Conservation (phyloP, 352 stramenopile species). For the Phytophthora sansomeana region DNA sequence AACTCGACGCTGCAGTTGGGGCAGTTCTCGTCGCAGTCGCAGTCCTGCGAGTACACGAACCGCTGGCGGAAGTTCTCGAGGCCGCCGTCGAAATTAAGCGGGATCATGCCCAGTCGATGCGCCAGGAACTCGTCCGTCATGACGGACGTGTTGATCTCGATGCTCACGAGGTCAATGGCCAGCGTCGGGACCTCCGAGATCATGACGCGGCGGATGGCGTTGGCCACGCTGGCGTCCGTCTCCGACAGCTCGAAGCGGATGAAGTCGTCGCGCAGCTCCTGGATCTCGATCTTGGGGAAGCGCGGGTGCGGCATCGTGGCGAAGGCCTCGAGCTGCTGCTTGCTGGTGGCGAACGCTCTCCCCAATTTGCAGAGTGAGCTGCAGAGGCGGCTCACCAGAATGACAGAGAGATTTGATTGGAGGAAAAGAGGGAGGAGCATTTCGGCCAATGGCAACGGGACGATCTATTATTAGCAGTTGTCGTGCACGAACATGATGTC, state of each 20-base stretch:
- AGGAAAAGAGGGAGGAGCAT: conserved; percentile 3
- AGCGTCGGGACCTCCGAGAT: conserved; percentile 98
- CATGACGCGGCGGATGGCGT: conserved; percentile 98
- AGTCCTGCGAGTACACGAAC: conserved; percentile 91
- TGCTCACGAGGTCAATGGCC: conserved; percentile 98
- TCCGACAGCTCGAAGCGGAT: conserved; percentile 98
- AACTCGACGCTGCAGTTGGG: conserved; percentile 97
- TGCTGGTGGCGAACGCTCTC: conserved; percentile 2
- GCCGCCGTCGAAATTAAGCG: conserved; percentile 89
- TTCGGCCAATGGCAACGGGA: conserved; percentile 17
- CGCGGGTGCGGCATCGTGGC: conserved; percentile 82
- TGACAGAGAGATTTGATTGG: conserved; percentile 15
- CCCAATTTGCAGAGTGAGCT: conserved; percentile 25
- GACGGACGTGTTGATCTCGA: conserved; percentile 97
- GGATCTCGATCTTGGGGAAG: conserved; percentile 95
- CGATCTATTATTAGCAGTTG: conserved; percentile 44
- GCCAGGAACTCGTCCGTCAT: conserved; percentile 99
- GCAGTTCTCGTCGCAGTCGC: conserved; percentile 96
- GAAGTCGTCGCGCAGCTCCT: conserved; percentile 95
- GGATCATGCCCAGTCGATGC: conserved; percentile 98
- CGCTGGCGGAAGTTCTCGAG: conserved; percentile 91
- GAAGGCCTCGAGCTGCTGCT: neutral
- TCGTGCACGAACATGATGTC: conserved; percentile 61
- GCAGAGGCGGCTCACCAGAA: conserved; percentile 19
- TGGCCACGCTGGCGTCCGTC: conserved; percentile 97